Evolutionary conservation across 2,329 filamentous ascomycete genomes (phyloP), one percentile per base, ranked within the genome.

Genomic region (Onygenales sp.): DNA sequence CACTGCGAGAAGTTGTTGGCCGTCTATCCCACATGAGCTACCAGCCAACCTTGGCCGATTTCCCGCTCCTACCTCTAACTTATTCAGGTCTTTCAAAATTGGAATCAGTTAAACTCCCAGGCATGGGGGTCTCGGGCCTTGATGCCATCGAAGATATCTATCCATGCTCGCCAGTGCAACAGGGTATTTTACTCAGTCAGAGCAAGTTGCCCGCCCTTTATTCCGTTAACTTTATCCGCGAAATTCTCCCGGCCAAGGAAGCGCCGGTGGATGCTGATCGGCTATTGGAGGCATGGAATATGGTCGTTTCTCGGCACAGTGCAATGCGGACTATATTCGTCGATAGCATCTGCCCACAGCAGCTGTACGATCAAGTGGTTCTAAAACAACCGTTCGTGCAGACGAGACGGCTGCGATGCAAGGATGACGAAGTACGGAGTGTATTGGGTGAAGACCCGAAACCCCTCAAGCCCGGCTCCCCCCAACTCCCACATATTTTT

Each of bases 1-100:
- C 66, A 0, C 63, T 77, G 3, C 57, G 57, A 1, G 47, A 58
- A 7, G 64, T 66, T 55, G 61, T 66, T 6, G 36, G 61, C 7
- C 54, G 51, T 5, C 58, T 70, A 5, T 13, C 31, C 32, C 2
- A 27, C 8, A 49, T 66, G 31, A 44, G 67, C 2, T 59, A 63
- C 0, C 61, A 66, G 49, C 62, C 64, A 2, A 75, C 72, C 1
- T 57, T 72, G 5, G 71, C 65, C 39, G 75, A 77, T 51, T 75
- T 70, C 38, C 70, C 72, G 2, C 64, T 78, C 7, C 66, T 77
- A 10, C 67, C 69, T 3, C 63, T 73, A 41, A 70, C 65, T 1
- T 74, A 77, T 31, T 59, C 69, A 0, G 64, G 62, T 2, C 63
- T 78, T 42, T 57, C 69, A 5, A 66, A 58, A 2, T 57, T 77